Conservation (phyloP, 2,329 filamentous ascomycete genomes). For the Rhynchosporium secalis region DNA sequence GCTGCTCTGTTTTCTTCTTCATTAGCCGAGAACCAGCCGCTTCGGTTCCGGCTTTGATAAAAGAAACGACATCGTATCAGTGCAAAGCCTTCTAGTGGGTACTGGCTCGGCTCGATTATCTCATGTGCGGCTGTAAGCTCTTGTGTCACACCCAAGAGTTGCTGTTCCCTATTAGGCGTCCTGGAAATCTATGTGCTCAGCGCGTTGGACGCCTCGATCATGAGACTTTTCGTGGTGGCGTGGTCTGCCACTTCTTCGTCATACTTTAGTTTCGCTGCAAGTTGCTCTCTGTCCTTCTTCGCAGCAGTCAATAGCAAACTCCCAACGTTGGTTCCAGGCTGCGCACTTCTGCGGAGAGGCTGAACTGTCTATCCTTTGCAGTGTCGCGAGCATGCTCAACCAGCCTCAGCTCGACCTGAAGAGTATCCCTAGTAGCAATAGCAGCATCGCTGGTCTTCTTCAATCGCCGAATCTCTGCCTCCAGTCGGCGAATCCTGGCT, state of each 20-base stretch:
- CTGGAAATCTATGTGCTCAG: neutral
- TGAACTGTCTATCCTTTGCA: neutral
- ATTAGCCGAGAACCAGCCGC: neutral
- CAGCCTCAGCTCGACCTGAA: neutral
- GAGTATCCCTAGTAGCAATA: neutral
- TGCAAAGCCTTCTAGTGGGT: neutral
- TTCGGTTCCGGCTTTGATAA: neutral
- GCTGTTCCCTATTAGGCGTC: neutral
- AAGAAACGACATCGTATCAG: neutral
- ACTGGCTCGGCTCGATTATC: neutral
- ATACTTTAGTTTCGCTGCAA: neutral
- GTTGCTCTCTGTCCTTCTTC: neutral
- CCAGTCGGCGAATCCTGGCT: neutral
- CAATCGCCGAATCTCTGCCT: neutral
- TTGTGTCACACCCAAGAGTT: neutral
- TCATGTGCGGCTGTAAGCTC: neutral
- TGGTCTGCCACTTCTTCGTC: neutral
- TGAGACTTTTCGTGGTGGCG: neutral
- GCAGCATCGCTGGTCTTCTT: neutral
- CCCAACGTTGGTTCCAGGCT: neutral
- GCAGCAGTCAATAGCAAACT: neutral
- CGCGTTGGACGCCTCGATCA: neutral
- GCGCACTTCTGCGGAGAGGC: neutral
- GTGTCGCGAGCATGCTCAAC: neutral
- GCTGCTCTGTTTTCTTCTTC: neutral